Conservation (phyloP, 768 basidiomycete species). For the Leucogyrophana mollusca region DNA sequence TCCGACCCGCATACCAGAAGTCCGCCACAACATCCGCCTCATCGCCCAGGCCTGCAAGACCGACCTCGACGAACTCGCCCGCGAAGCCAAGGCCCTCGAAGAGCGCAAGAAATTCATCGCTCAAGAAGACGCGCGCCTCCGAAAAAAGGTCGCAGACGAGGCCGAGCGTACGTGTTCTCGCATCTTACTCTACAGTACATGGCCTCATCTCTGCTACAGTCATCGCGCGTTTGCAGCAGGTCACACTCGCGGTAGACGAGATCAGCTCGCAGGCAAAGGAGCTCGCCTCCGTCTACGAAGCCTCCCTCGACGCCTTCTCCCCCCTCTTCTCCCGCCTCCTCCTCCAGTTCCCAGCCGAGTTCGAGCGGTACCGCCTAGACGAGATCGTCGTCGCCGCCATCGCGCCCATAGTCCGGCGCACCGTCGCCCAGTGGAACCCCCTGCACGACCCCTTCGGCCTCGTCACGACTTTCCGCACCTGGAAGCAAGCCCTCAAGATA, state of each 20-base stretch:
- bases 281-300: conserved; percentile 62
- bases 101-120: conserved; percentile 73
- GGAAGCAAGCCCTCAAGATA: conserved; percentile 69
- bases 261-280: conserved; percentile 67
- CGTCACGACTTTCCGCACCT: conserved; percentile 62
- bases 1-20: conserved; percentile 87
- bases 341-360: conserved; percentile 68
- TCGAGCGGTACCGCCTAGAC: conserved; percentile 76
- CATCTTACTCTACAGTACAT: neutral
- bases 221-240: conserved; percentile 72
- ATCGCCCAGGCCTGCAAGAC: conserved; percentile 81
- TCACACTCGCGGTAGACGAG: conserved; percentile 73
- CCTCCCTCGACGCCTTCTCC: conserved; percentile 71
- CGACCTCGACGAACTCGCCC: conserved; percentile 85
- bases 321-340: conserved; percentile 73
- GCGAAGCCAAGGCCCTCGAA: conserved; percentile 82
- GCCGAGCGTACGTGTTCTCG: conserved; percentile 58
- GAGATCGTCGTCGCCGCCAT: conserved; percentile 94
- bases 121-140: conserved; percentile 68
- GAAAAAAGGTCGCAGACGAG: conserved; percentile 71
- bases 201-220: conserved; percentile 49
- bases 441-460: conserved; percentile 71
- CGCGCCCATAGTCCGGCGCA: conserved; percentile 71
- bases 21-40: conserved; percentile 92
- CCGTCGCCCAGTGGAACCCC: conserved; percentile 80